Conservation (phyloP, 495 filamentous ascomycete genomes). For the Hypoxylon subgilvum region DNA sequence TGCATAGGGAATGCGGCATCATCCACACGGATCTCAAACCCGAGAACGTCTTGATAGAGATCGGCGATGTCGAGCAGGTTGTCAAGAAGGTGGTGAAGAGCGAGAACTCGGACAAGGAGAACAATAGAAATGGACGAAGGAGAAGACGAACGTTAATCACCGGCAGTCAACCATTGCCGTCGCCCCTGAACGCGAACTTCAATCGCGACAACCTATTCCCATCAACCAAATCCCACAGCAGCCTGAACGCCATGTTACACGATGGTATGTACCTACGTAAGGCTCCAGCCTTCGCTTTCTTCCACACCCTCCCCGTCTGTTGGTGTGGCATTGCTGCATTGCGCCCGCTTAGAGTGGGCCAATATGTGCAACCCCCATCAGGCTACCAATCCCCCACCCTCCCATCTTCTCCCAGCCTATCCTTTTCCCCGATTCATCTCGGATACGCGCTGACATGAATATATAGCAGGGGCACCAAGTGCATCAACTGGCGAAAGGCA, state of each 20-base stretch:
- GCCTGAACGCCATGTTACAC: slow-evolving; percentile 81
- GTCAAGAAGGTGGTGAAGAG: slow-evolving; percentile 94
- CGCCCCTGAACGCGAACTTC: slow-evolving; percentile 91
- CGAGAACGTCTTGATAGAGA: slow-evolving; percentile 98
- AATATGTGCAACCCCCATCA: background rate
- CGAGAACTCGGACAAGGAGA: slow-evolving; percentile 80
- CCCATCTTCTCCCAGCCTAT: background rate
- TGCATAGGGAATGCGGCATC: slow-evolving; percentile 97
- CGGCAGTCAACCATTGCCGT: slow-evolving; percentile 94
- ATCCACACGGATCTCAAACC: slow-evolving; percentile 98
- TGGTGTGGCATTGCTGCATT: background rate
- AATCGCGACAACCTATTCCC: slow-evolving; percentile 72
- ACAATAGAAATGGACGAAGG: slow-evolving; percentile 90
- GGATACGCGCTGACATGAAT: background rate
- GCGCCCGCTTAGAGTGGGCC: background rate
- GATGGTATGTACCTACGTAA: slow-evolving; percentile 65
- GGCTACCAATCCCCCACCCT: background rate
- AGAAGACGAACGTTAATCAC: slow-evolving; percentile 93
- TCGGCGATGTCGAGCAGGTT: slow-evolving; percentile 95
- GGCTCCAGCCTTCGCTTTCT: background rate
- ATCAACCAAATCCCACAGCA: slow-evolving; percentile 76
- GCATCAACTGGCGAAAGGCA: slow-evolving; percentile 64
- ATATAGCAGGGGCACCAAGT: slow-evolving; percentile 18
- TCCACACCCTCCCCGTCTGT: background rate
- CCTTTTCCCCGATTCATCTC: background rate